These are phyloP conservation scores for Thraustochytrium sp. DNA, from an alignment of 352 stramenopile species.

Conservation along the genomic window DNA sequence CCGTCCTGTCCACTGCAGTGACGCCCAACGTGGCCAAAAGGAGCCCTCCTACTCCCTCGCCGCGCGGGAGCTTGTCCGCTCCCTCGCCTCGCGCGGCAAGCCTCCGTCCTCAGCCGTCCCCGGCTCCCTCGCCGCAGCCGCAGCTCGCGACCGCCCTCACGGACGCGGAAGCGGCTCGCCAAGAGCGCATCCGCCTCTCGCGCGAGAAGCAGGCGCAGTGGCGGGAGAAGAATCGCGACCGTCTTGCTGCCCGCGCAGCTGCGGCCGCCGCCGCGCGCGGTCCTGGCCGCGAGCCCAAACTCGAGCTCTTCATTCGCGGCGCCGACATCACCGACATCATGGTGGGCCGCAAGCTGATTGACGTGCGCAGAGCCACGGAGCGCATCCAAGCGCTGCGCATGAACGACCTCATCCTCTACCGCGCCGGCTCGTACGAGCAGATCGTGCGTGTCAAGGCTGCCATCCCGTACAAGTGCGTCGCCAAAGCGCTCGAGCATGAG, in stretches of 20 bases:
- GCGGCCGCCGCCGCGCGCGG: not conserved
- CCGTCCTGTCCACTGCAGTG: not conserved
- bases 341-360: not conserved
- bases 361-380: not conserved
- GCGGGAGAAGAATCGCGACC: not conserved
- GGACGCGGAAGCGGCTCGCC: not conserved
- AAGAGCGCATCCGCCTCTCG: not conserved
- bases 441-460: slow-evolving; percentile 4
- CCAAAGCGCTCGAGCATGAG: not conserved
- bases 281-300: not conserved
- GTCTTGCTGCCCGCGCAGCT: not conserved
- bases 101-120: not conserved
- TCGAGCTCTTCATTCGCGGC: not conserved
- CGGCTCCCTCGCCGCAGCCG: not conserved
- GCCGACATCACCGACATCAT: not conserved
- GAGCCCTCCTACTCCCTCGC: too few relatives aligned
- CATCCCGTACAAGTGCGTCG: not conserved
- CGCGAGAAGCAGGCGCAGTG: slow-evolving; percentile 16
- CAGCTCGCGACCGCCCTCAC: not conserved
- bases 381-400: not conserved
- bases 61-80: too few relatives aligned
- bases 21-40: too few relatives aligned
- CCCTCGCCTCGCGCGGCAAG: too few relatives aligned
- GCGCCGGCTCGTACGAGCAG: not conserved
- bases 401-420: not conserved